Conservation (phyloP, 176 grass and related monocot species). For the Areca catechu region DNA sequence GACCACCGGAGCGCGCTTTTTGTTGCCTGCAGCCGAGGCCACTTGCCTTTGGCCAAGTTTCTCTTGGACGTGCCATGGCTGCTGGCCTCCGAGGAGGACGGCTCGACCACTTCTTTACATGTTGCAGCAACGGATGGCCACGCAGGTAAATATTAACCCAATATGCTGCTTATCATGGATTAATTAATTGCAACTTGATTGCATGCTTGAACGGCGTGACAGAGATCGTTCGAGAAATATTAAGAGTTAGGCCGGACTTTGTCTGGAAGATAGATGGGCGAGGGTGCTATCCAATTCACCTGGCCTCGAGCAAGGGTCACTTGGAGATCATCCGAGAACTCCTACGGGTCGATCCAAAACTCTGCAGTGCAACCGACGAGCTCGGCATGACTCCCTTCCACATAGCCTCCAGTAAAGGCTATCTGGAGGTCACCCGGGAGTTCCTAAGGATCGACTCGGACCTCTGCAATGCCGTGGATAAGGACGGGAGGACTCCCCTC, state of each 20-base stretch:
- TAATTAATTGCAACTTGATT: neutral
- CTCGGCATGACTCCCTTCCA: neutral
- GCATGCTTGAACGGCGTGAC: neutral
- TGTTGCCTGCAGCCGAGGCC: neutral
- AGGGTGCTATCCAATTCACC: slow-evolving; percentile 1
- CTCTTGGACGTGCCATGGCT: neutral
- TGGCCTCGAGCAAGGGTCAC: neutral
- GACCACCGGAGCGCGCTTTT: neutral
- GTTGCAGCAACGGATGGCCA: neutral
- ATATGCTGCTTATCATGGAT: neutral
- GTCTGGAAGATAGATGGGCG: neutral
- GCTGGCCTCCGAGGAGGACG: neutral
- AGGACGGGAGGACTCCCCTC: neutral
- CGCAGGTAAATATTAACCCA: neutral
- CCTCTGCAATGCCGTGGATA: neutral
- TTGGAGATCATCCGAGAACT: neutral
- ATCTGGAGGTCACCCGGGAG: neutral
- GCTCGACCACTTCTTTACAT: neutral
- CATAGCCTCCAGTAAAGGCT: neutral
- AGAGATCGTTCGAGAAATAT: neutral
- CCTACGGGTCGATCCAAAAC: neutral
- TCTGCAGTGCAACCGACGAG: neutral
- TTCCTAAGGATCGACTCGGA: neutral
- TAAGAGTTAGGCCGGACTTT: neutral
- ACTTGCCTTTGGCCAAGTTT: neutral